Evolutionary conservation across 768 basidiomycete species (phyloP), one percentile per base, ranked within the genome.

Genomic region (Coprinellus aureogranulatus): DNA sequence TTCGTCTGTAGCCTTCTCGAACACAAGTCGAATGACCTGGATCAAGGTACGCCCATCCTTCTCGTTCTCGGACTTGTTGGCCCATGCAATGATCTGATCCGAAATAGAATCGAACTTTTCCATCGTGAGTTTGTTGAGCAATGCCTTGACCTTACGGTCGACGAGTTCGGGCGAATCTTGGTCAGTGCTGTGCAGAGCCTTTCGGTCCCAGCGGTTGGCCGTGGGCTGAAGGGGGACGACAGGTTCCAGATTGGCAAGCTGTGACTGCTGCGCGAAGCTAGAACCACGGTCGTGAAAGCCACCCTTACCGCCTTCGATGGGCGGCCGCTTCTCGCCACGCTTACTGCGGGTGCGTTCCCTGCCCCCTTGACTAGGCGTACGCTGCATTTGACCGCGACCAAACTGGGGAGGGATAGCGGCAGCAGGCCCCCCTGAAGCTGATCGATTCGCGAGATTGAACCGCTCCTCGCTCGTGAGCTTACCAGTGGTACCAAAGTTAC

Each of bases 1-100:
- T 71, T 97, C 95, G 70, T 97, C 94, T 6, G 92, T 97, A 10
- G 94, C 95, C 80, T 95, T 97, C 73, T 97, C 96, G 71, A 97
- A 98, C 30, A 98, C 91, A 53, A 97, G 87, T 57, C 89, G 86
- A 72, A 97, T 98, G 69, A 98, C 96, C 65, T 94, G 92, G 64
- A 96, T 96, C 59, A 98, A 85, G 3, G 94, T 96, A 62, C 89
- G 85, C 2, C 94, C 94, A 67, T 98, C 93, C 69, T 86, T 90
- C 81, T 98, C 94, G 66, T 88, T 83, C 77, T 89, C 87, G 3
- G 89, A 92, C 76, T 85, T 92, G 82, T 98, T 96, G 28, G 94
- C 95, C 92, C 94, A 98, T 9, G 81, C 72, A 61, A 98, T 89
- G 70, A 98, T 96, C 72, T 98, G 94, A 68, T 91, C 86, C 2